A percentile compares a stretch with the other conserved stretches of the same genome.
phyloP scores from a whole-genome alignment of 768 basidiomycete species.

The Rhizopogon sp. region DNA sequence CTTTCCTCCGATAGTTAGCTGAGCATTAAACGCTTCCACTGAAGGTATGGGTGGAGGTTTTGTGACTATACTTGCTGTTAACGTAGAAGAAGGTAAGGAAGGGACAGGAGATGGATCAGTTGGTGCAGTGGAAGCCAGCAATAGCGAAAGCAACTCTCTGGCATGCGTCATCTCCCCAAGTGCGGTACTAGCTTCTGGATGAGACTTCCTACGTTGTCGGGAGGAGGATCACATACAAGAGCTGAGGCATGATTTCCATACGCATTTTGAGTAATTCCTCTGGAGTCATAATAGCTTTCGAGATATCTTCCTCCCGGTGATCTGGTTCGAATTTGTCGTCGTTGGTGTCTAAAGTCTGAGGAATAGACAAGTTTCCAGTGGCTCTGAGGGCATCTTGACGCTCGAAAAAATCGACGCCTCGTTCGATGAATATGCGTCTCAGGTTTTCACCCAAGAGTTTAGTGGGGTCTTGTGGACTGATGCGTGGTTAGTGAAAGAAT shows the following conservation, averaged over 20 bases:
- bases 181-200: conserved; percentile 46
- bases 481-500: conserved; percentile 12
- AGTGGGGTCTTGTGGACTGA: conserved; percentile 51
- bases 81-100: conserved; percentile 26
- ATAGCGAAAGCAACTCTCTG: conserved; percentile 58
- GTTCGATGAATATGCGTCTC: conserved; percentile 65
- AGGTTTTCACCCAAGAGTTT: conserved; percentile 62
- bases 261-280: conserved; percentile 76
- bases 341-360: conserved; percentile 21
- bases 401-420: conserved; percentile 75
- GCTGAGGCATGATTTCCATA: conserved; percentile 60
- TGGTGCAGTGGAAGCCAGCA: conserved; percentile 42
- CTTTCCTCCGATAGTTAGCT: conserved; percentile 71
- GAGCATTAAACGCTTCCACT: conserved; percentile 67
- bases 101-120: conserved; percentile 26
- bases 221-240: conserved; percentile 51
- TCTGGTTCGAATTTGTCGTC: conserved; percentile 25
- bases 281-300: conserved; percentile 52
- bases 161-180: conserved; percentile 79
- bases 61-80: conserved; percentile 61
- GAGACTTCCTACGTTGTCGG: not conserved
- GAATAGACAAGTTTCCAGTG: conserved; percentile 15
- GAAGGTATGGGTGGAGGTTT: conserved; percentile 64
- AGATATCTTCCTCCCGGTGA: conserved; percentile 15
- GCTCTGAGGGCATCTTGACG: conserved; percentile 28